Evolutionary conservation across 1,284 basidiomycete species (phyloP).

Genomic region (Sporisorium exsertum): DNA sequence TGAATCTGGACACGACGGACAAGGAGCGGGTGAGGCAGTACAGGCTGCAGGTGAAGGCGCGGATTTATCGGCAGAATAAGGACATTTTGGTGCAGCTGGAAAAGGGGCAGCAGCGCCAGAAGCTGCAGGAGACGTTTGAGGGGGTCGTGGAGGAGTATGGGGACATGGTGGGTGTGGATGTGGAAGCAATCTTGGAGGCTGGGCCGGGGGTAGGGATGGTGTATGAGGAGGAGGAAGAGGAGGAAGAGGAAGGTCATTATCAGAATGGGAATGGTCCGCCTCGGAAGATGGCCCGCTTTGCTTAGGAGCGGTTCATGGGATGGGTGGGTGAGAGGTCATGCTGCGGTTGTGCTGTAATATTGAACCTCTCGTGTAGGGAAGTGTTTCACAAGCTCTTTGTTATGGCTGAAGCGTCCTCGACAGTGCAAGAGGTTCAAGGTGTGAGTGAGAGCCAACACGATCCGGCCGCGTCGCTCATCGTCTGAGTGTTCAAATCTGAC

Average conservation of each 20-base stretch:
- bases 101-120: conserved; percentile 84
- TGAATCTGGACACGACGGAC: conserved; percentile 78
- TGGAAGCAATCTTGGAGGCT: conserved; percentile 54
- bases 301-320: background rate
- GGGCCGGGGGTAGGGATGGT: conserved; percentile 10
- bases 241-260: conserved; percentile 33
- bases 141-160: conserved; percentile 87
- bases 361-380: background rate
- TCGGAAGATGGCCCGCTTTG: conserved; percentile 46
- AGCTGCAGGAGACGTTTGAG: conserved; percentile 92
- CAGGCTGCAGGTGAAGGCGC: conserved; percentile 79
- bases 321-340: background rate
- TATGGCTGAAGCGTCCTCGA: background rate
- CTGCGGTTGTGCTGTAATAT: background rate
- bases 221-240: conserved; percentile 27
- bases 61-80: conserved; percentile 93
- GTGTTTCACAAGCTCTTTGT: background rate
- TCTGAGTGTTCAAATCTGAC: too few species aligned
- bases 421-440: background rate
- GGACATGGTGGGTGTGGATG: conserved; percentile 75
- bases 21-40: conserved; percentile 75
- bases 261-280: conserved; percentile 31
- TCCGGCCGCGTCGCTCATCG: too few species aligned
- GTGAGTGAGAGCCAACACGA: background rate
- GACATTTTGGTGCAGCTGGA: conserved; percentile 88